Conservation (phyloP, 2,329 filamentous ascomycete genomes). For the Cercospora zeae-maydis region DNA sequence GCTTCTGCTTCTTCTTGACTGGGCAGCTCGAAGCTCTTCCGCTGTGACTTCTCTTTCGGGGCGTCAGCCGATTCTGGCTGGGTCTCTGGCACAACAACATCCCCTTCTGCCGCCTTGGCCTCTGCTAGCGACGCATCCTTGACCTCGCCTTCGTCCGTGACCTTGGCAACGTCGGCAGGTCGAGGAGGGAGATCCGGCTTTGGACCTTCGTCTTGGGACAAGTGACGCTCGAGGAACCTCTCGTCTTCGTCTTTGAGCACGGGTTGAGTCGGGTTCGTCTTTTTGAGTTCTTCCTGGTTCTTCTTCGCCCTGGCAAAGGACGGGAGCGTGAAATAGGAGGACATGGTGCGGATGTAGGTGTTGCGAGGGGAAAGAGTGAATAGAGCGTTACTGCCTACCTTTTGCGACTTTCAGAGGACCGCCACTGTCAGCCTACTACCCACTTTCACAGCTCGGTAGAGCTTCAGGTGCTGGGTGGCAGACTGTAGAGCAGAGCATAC, state of each 20-base stretch:
- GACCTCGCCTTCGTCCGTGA: slow-evolving; percentile 27
- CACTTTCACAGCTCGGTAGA: slow-evolving; percentile 6
- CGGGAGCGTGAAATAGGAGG: slow-evolving; percentile 34
- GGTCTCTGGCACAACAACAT: slow-evolving; percentile 32
- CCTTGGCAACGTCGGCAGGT: slow-evolving; percentile 22
- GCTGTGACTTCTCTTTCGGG: slow-evolving; percentile 28
- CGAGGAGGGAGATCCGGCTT: slow-evolving; percentile 15
- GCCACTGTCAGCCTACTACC: slow-evolving; percentile 17
- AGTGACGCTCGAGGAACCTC: slow-evolving; percentile 48
- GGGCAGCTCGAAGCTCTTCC: slow-evolving; percentile 32
- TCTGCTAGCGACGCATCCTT: slow-evolving; percentile 27
- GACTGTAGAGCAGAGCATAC: slow-evolving; percentile 9
- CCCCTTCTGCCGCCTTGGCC: slow-evolving; percentile 26
- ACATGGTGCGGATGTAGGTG: slow-evolving; percentile 14
- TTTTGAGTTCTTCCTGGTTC: slow-evolving; percentile 37
- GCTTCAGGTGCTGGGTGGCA: slow-evolving; percentile 10
- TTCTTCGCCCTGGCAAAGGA: slow-evolving; percentile 38
- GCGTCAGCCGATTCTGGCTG: slow-evolving; percentile 19
- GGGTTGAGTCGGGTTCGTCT: slow-evolving; percentile 38
- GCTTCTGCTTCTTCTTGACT: slow-evolving; percentile 38
- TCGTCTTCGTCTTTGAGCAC: slow-evolving; percentile 62
- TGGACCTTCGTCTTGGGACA: slow-evolving; percentile 27
- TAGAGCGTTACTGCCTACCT: slow-evolving; percentile 16
- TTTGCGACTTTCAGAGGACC: slow-evolving; percentile 6
- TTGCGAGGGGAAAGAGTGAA: slow-evolving; percentile 4